phyloP scores from a whole-genome alignment of 176 grass and related monocot species.

The Aechmea fasciata region DNA sequence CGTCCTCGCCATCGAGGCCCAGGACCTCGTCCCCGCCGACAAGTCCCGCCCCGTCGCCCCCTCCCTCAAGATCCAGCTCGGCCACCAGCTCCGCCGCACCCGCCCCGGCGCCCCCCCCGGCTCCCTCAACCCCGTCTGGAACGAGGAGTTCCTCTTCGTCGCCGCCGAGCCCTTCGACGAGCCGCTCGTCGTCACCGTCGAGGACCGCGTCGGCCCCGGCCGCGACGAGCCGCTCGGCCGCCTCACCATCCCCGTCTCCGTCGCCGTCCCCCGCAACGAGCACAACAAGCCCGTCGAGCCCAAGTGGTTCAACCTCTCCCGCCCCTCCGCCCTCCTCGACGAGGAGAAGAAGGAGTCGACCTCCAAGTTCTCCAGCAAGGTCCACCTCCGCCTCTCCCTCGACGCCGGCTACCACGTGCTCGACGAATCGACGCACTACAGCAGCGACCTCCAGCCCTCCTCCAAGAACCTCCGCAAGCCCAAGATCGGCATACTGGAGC shows the following conservation, averaged over 20 bases:
- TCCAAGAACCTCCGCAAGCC: constrained; percentile 57
- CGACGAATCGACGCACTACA: constrained; percentile 92
- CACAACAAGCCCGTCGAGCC: constrained; percentile 64
- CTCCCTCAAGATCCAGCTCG: constrained; percentile 55
- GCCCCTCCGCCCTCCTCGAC: constrained; percentile 25
- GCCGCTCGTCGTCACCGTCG: constrained; percentile 57
- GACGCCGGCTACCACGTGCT: constrained; percentile 89
- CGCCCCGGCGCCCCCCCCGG: constrained; percentile 31
- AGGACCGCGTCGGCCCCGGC: constrained; percentile 60
- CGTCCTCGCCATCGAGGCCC: constrained; percentile 45
- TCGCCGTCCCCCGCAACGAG: constrained; percentile 40
- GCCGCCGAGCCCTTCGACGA: constrained; percentile 80
- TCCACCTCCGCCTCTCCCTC: constrained; percentile 64
- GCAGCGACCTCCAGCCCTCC: constrained; percentile 77
- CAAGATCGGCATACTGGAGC: constrained; percentile 74
- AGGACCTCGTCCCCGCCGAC: constrained; percentile 72
- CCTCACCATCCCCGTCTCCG: constrained; percentile 35
- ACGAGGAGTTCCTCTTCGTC: constrained; percentile 94
- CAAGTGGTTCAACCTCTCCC: constrained; percentile 59
- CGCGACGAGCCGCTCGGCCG: constrained; percentile 68
- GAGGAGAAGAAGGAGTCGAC: constrained; percentile 57
- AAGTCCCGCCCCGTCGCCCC: constrained; percentile 45
- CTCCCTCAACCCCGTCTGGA: constrained; percentile 62
- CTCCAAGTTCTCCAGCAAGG: constrained; percentile 66
- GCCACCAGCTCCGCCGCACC: constrained; percentile 59